Evolutionary conservation across 1,139 yeast species (phyloP), one percentile per base, ranked within the genome.

Genomic region (Taphrina confusa): DNA sequence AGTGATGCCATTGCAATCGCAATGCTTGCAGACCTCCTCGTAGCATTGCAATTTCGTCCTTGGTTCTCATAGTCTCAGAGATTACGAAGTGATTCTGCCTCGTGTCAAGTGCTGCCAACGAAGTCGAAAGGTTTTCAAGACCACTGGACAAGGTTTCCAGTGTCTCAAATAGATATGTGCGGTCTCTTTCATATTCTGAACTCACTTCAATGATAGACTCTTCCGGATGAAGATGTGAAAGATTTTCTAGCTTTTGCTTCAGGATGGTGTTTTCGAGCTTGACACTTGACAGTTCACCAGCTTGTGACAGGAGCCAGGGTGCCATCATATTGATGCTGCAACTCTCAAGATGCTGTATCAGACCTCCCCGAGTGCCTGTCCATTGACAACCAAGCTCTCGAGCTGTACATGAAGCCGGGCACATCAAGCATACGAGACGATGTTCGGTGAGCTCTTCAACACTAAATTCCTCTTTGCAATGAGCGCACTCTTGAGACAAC

Each of bases 21-120:
- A 54, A 25, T 4, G 47, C 44, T 20, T 54, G 58, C 20, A 54
- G 27, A 4, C 51, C 58, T 2, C 51, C 58, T n/a, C 58, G 42
- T 8, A 54, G 27, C 58, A 54, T 54, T 12, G 58, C 51, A 9
- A 54, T 28, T 16, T 54, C 58, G 11, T 54, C 58, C 36, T 54
- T 54, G 30, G 31, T 44, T 11, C 58, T 34, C 22, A 44, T 25
- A 8, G 58, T 44, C 22, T 54, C 58, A 34, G n/a, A 18, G 51
- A 54, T 44, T n/a, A 44, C 27, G 25, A 54, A 12, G 22, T 54
- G 58, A 16, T 33, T 34, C 18, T 54, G 58, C 12, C 45, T 23
- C 11, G 58, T 44, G 6, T 54, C 58, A 12, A 54, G 34, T 11
- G 44, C 16, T 4, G 58, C 27, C 31, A 54, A 23, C 3, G 58